Base-by-base conservation (phyloP, 768 basidiomycete genomes). In the Fomitopsis serialis region DNA sequence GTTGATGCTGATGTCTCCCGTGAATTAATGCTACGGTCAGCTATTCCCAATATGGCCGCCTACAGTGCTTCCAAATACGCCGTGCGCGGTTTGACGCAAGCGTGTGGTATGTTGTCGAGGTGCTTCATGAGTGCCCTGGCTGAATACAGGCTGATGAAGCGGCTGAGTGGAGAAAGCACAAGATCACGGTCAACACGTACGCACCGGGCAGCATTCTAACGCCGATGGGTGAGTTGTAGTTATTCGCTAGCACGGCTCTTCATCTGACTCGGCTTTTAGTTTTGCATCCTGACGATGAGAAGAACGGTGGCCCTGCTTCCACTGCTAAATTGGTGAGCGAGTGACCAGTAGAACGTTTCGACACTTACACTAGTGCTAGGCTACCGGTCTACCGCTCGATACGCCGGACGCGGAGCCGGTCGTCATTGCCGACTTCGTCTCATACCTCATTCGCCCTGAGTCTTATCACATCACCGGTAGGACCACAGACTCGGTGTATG, bases 121-220 rank as follows among this genome's bases (percentile, higher is more conserved):
- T 1, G 19, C 19, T 1, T 35, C 34, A 15, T 8, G 15, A 15
- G 8, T 35, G 34, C 8, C 9, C 9, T 35, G 8, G 34, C 8
- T 15, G 34, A 27, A 9, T 9, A 21, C 21, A 19, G 19, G 44
- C n/a, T 34, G 9, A 29, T 48, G 19, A 32, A 63, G 61, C 62
- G 12, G 13, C 19, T n/a, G 63, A 64, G 48, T 46, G 63, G 52
- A n/a, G 19, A 13, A 34, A 53, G 34, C 36, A 60, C 36, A 52
- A 59, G 3, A 65, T 68, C 37, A 65, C 64, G 3, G 64, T 66
- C 12, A 68, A 68, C 42, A 56, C 56, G 12, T 66, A 64, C 40
- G 58, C 63, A 4, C 65, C 66, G 1, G 66, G 66, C 4, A 46
- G 59, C 25, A 62, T 66, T 21, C 37, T 58, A 21, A 65, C 66